Evolutionary conservation across 2,329 filamentous ascomycete genomes (phyloP).

Genomic region (Xylariales sp.): DNA sequence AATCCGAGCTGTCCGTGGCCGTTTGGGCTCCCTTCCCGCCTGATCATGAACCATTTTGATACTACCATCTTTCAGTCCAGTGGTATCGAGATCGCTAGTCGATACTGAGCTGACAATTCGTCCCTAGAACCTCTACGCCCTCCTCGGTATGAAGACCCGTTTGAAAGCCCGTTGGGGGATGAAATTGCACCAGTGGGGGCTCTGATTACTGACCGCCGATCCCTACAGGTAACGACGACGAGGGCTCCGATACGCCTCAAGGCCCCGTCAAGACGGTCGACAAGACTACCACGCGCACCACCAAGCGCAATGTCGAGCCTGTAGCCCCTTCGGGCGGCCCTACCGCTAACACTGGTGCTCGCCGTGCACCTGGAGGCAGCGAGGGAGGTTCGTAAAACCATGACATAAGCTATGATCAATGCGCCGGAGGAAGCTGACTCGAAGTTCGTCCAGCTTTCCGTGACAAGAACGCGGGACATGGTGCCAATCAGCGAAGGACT

Average conservation of each 20-base stretch:
- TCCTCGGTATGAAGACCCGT: slow-evolving; percentile 71
- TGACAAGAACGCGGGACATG: slow-evolving; percentile 76
- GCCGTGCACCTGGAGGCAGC: slow-evolving; percentile 63
- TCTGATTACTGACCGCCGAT: too few relatives aligned
- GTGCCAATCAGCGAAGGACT: slow-evolving; percentile 76
- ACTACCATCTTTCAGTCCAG: too few relatives aligned
- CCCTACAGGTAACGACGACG: slow-evolving; percentile 57
- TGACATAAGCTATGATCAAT: neutral
- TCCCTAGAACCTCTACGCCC: slow-evolving; percentile 87
- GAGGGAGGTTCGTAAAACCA: slow-evolving; percentile 70
- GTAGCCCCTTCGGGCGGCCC: slow-evolving; percentile 54
- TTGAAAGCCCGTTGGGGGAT: neutral
- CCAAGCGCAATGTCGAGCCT: slow-evolving; percentile 81
- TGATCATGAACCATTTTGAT: too few relatives aligned
- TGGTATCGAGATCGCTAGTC: too few relatives aligned
- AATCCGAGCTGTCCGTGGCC: too few relatives aligned
- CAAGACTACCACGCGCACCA: slow-evolving; percentile 68
- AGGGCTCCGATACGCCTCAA: slow-evolving; percentile 66
- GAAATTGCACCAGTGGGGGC: neutral
- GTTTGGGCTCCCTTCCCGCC: neutral
- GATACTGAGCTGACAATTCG: slow-evolving; percentile 22
- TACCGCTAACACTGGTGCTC: slow-evolving; percentile 36
- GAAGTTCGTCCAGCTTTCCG: slow-evolving; percentile 66
- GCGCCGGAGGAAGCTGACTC: slow-evolving; percentile 9
- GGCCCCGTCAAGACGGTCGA: slow-evolving; percentile 86